Percentiles rank a stretch among this genome's conserved stretches.
Conservation (phyloP, 1,284 basidiomycete species). For the Malassezia slooffiae region DNA sequence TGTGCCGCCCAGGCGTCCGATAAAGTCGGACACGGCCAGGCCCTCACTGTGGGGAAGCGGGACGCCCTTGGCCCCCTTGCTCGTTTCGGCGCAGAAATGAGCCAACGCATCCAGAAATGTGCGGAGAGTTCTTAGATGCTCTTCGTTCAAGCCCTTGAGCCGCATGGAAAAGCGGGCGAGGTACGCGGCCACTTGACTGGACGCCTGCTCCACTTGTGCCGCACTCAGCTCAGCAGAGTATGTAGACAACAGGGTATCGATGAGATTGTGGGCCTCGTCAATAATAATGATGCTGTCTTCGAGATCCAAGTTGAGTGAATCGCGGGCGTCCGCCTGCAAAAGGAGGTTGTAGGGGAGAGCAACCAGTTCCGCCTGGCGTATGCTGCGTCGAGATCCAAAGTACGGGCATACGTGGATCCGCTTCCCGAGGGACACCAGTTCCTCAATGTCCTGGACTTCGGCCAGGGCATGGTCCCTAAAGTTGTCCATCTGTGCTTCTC, state of each 20-base stretch:
- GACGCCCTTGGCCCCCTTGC: not conserved
- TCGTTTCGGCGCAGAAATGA: conserved; percentile 13
- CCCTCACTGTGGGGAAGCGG: too few species aligned
- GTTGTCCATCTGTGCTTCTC: conserved; percentile 57
- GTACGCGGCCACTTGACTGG: conserved; percentile 70
- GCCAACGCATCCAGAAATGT: conserved; percentile 22
- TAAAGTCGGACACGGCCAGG: conserved; percentile 57
- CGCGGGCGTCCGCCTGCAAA: conserved; percentile 69
- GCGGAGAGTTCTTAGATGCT: conserved; percentile 65
- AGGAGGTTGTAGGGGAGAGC: conserved; percentile 88
- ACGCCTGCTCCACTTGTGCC: conserved; percentile 55
- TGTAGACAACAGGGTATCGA: conserved; percentile 69
- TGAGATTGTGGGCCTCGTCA: conserved; percentile 79
- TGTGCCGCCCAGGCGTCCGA: conserved; percentile 60
- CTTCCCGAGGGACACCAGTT: conserved; percentile 65
- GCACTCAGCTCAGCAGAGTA: conserved; percentile 64
- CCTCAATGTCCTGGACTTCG: conserved; percentile 83
- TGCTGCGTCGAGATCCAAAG: conserved; percentile 75
- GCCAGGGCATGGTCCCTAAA: conserved; percentile 72
- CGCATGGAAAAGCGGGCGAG: conserved; percentile 65
- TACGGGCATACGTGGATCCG: conserved; percentile 71
- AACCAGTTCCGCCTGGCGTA: conserved; percentile 82
- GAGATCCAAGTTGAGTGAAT: conserved; percentile 67
- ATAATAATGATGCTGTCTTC: conserved; percentile 70
- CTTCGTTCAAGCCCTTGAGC: conserved; percentile 62